Evolutionary conservation across 345 rosid species (phyloP), one percentile per base, ranked within the genome.

Genomic region (Eucalyptus marginata): DNA sequence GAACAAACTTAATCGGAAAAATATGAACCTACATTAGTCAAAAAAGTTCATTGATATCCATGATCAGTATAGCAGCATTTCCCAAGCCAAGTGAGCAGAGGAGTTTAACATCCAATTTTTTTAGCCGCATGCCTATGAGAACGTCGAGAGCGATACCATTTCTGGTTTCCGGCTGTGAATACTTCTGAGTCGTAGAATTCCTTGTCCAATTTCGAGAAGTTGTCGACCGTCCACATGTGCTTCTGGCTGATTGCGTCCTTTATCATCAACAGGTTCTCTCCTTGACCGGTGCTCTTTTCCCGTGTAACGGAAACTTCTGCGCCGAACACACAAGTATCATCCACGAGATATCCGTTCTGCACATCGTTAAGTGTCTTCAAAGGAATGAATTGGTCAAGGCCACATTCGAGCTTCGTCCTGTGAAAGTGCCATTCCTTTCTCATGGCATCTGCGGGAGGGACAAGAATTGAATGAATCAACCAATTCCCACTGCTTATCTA

Each of bases 351-450:
- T 36, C 96, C 96, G 22, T 90, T 91, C 18, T 58, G 86, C n/a
- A 84, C 85, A 68, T 92, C 90, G 1, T 44, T 86, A 83, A 94
- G 91, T n/a, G 33, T n/a, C 84, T 68, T 56, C 46, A 90, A 46
- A 7, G 87, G 91, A 86, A 93, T 71, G 59, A 94, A 81, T 33
- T 90, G 89, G 90, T 94, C 93, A 22, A 91, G 90, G 33, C 96
- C 95, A 90, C 94, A 85, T 90, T 92, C 91, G n/a, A 49, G 91
- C 85, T 88, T 93, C 64, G 86, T 86, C 76, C 87, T 40, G 51
- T 90, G 91, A 86, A 94, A 94, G 44, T 92, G 89, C 50, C 88
- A 88, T 76, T 87, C 92, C 87, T 90, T 90, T 49, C 89, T 93
- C 54, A 9, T 43, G 58, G 87, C 89, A 93, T 92, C 12, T 27